Conservation (phyloP, 2,329 filamentous ascomycete genomes). For the Ceratocystis colombiana region DNA sequence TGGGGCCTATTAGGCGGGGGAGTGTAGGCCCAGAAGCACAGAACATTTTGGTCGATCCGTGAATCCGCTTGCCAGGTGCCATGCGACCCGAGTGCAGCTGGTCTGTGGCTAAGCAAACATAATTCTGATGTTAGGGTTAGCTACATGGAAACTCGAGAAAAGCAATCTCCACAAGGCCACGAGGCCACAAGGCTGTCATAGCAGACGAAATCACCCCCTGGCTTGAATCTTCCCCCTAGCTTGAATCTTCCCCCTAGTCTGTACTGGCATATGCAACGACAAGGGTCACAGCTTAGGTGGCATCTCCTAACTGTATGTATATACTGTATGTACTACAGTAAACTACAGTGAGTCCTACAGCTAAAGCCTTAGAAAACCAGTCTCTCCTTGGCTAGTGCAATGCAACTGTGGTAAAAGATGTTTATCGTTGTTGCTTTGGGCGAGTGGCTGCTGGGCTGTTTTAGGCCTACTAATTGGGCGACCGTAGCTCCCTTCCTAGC, state of each 20-base stretch:
- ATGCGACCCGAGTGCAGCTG: neutral
- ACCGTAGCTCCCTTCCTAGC: no score
- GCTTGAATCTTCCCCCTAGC: neutral
- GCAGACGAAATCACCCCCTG: neutral
- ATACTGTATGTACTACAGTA: neutral
- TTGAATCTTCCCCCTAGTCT: neutral
- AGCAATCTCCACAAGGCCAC: no score
- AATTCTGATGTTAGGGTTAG: neutral
- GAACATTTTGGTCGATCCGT: neutral
- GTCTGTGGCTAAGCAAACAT: neutral
- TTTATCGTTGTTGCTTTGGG: no score
- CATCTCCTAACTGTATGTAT: conserved; percentile 9
- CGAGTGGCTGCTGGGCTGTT: no score
- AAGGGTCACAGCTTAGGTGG: conserved; percentile 19
- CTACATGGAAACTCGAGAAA: neutral
- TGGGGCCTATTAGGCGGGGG: neutral
- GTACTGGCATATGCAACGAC: neutral
- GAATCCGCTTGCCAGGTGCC: neutral
- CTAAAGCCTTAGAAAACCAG: no score
- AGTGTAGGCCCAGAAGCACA: neutral
- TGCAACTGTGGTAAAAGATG: no score
- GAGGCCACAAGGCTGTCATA: neutral
- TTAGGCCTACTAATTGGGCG: no score
- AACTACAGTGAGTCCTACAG: neutral
- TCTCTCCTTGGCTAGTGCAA: no score